A percentile compares a stretch with the other conserved stretches of the same genome.
phyloP scores from a whole-genome alignment of 2,329 filamentous ascomycete genomes.

The Aspergillus sclerotialis region DNA sequence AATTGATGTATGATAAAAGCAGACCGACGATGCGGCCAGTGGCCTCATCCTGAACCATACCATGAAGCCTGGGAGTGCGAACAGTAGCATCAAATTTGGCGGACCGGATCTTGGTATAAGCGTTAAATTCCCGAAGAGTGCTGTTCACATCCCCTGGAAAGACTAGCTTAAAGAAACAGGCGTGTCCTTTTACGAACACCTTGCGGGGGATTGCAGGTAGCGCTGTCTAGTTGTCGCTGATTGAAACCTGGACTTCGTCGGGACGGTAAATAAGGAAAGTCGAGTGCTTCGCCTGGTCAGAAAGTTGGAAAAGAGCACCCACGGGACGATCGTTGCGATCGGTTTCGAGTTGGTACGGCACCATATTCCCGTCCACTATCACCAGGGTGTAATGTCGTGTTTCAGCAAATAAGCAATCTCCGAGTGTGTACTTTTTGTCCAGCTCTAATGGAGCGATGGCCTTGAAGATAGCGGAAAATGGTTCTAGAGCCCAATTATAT shows the following conservation, averaged over 20 bases:
- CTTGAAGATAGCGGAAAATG: conserved; percentile 8
- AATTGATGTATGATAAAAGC: conserved; percentile 10
- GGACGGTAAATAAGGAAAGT: conserved; percentile 9
- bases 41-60: conserved; percentile 7
- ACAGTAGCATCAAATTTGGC: conserved; percentile 6
- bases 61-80: conserved; percentile 10
- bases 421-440: conserved; percentile 6
- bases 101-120: conserved; percentile 7
- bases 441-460: conserved; percentile 5
- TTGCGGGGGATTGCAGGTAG: conserved; percentile 10
- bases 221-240: conserved; percentile 4
- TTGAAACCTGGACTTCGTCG: conserved; percentile 8
- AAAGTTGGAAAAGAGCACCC: conserved; percentile 2
- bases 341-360: conserved; percentile 1
- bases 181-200: conserved; percentile 9
- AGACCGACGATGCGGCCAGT: conserved; percentile 7
- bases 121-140: conserved; percentile 7
- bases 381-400: too few relatives aligned
- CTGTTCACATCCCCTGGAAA: conserved; percentile 8
- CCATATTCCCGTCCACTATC: too few relatives aligned
- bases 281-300: conserved; percentile 6
- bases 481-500: conserved; percentile 7
- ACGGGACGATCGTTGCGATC: conserved; percentile 1
- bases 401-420: conserved; percentile 10
- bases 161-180: conserved; percentile 13